phyloP scores from a whole-genome alignment of 2,329 filamentous ascomycete species.

The Calcarisporium arbuscula region DNA sequence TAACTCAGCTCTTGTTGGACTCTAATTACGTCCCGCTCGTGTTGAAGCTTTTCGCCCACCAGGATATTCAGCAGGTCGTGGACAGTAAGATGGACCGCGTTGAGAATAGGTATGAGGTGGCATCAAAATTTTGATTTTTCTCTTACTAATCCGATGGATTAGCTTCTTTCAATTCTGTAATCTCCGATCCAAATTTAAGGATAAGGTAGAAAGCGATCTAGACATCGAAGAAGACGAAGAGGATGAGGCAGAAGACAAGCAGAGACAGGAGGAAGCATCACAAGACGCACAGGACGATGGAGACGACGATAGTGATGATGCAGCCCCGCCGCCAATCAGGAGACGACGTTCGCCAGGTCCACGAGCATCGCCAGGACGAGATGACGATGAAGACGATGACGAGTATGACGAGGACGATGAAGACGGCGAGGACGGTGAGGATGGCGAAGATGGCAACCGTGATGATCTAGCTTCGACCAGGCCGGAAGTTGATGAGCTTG shows the following conservation, averaged over 20 bases:
- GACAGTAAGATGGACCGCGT: conserved; percentile 78
- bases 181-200: conserved; percentile 48
- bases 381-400: conserved; percentile 16
- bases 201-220: conserved; percentile 22
- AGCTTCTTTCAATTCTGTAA: conserved; percentile 93
- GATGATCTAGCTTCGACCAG: conserved; percentile 31
- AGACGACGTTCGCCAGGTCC: conserved; percentile 41
- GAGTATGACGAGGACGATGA: conserved; percentile 18
- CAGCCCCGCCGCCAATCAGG: conserved; percentile 77
- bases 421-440: no score
- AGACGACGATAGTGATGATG: conserved; percentile 57
- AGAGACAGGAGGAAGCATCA: conserved; percentile 23
- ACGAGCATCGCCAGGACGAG: conserved; percentile 13
- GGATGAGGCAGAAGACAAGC: conserved; percentile 12
- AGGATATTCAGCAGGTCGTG: conserved; percentile 86
- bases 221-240: conserved; percentile 16
- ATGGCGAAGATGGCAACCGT: no score
- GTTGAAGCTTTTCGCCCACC: conserved; percentile 87
- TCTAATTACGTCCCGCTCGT: conserved; percentile 92
- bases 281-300: conserved; percentile 26
- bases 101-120: conserved; percentile 61
- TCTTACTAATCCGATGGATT: no score
- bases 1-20: conserved; percentile 88
- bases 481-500: conserved; percentile 77
- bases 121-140: no score